Evolutionary conservation across 495 filamentous ascomycete species (phyloP), one percentile per base, ranked within the genome.

Genomic region (Apodospora peruviana): DNA sequence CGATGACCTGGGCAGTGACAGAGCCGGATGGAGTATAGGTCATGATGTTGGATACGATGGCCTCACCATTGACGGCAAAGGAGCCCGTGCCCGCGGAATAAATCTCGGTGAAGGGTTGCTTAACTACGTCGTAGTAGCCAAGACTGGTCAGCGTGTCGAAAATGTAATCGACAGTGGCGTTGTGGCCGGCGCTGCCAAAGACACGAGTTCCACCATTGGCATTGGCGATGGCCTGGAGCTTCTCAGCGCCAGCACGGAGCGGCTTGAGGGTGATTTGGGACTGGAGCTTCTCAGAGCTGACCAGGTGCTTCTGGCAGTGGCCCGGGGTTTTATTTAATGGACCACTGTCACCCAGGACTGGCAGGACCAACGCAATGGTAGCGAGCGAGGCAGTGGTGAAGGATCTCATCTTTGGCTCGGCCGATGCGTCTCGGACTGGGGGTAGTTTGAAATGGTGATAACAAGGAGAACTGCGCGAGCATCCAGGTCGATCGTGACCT

Each of bases 141-240:
- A 63, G 53, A 2, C 47, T 41, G 10, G 59, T 68, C 38, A 84
- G 64, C 39, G 72, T 62, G 29, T 72, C 60, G 53, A 78, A 78
- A 55, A 88, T 58, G 51, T 74, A 88, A 36, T 85, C 68, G 46
- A 85, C 74, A 0, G 81, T 88, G 51, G 73, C 70, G 34, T 82
- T 77, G 64, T 88, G 85, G 25, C 81, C 83, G 5, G 59, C 52
- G 17, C 73, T 64, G 22, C 83, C 82, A 55, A 85, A 82, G 19
- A 80, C 78, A 40, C 84, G 72, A 54, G 79, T 81, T 21, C 41
- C 48, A 42, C 40, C 48, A 44, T 57, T 48, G 40, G 56, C 52
- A n/a, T 65, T 53, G 22, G 75, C 68, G 43, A 75, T 55, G 29
- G 62, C 58, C 49, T 73, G 69, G 11, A 78, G 60, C 51, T 68